These are phyloP conservation scores for Dendrothele bispora DNA, from an alignment of 768 basidiomycete species.

Conservation along the genomic window DNA sequence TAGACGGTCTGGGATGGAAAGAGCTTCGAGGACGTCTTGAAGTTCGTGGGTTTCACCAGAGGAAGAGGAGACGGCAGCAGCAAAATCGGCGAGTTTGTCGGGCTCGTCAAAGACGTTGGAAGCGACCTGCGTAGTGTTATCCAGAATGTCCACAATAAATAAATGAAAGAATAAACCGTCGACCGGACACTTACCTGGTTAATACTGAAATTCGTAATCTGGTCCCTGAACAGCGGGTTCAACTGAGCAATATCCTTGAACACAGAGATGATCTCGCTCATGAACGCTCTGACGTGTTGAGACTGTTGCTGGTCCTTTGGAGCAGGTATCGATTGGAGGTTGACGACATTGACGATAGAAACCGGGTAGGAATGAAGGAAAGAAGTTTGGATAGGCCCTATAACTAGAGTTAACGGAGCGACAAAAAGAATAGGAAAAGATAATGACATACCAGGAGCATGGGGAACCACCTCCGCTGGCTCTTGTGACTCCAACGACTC, in stretches of 20 bases:
- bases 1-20: conserved; percentile 83
- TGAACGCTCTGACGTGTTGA: conserved; percentile 93
- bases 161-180: too few species aligned
- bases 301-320: conserved; percentile 83
- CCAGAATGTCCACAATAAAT: too few species aligned
- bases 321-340: conserved; percentile 78
- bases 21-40: conserved; percentile 89
- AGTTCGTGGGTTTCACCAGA: conserved; percentile 91
- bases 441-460: background rate
- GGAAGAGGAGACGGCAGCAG: conserved; percentile 90
- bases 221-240: conserved; percentile 96
- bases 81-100: conserved; percentile 95
- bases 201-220: conserved; percentile 95
- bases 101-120: conserved; percentile 97
- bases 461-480: conserved; percentile 8
- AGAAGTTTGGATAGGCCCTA: conserved; percentile 74
- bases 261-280: conserved; percentile 93
- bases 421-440: background rate
- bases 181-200: too few species aligned
- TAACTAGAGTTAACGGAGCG: conserved; percentile 2
- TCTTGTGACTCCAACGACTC: conserved; percentile 22
- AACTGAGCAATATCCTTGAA: conserved; percentile 99
- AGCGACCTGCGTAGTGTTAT: too few species aligned
- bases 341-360: conserved; percentile 87
- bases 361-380: conserved; percentile 82